Conservation (phyloP, 164 flowering plant genomes). For the Tinospora cordifolia region DNA sequence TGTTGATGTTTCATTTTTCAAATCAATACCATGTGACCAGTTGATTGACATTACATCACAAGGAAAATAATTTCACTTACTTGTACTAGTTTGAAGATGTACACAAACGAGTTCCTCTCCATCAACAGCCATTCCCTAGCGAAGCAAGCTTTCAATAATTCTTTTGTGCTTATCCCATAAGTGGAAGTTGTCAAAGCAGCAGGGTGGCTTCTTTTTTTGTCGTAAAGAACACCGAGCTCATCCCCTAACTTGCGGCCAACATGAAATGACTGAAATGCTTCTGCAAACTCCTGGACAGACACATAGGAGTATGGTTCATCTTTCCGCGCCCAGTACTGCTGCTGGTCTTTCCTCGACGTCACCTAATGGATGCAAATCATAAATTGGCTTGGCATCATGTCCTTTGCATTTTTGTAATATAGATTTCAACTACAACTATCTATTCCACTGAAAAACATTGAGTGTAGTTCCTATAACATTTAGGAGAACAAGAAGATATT, state of each 20-base stretch:
- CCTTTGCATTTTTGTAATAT: not conserved
- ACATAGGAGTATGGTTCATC: constrained; percentile 32
- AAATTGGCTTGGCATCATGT: not conserved
- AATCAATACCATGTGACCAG: not conserved
- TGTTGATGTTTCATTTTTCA: not conserved
- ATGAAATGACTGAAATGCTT: constrained; percentile 29
- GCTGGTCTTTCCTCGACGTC: constrained; percentile 44
- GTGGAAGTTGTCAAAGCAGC: constrained; percentile 40
- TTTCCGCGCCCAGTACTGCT: constrained; percentile 38
- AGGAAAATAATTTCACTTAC: constrained; percentile 13
- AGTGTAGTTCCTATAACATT: not conserved
- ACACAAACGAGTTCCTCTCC: constrained; percentile 53
- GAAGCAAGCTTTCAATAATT: constrained; percentile 38
- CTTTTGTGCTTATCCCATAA: constrained; percentile 38
- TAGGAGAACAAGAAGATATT: not conserved
- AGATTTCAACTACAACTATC: not conserved
- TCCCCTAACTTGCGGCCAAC: constrained; percentile 18
- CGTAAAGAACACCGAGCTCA: constrained; percentile 27
- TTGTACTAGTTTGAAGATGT: constrained; percentile 30
- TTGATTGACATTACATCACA: too few relatives aligned
- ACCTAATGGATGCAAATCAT: constrained; percentile 21
- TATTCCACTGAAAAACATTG: not conserved
- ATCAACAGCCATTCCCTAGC: constrained; percentile 36
- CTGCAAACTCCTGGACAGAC: constrained; percentile 35
- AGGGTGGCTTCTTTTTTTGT: constrained; percentile 44